These are phyloP conservation scores for Tephrocybe sp. DNA, from an alignment of 768 basidiomycete species.

Conservation along the genomic window DNA sequence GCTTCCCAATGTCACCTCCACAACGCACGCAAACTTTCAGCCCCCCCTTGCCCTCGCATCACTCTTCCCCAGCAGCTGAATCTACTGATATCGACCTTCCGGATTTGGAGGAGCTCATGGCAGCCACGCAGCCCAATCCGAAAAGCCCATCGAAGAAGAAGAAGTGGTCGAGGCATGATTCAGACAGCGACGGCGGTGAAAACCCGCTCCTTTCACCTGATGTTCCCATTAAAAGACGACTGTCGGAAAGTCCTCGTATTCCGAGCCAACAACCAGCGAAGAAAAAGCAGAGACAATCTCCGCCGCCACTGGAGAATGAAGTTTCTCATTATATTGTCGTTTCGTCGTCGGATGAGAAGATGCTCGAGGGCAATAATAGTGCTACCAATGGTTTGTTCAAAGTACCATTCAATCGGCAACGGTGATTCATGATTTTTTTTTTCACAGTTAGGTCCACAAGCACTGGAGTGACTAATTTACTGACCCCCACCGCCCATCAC, in stretches of 20 bases:
- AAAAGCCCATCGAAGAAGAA: neutral
- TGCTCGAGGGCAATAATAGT: neutral
- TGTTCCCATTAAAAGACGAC: slow-evolving; percentile 1
- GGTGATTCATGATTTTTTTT: no score
- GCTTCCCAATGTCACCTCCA: slow-evolving; percentile 16
- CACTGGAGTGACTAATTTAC: no score
- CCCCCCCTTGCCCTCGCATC: neutral
- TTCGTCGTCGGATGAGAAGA: neutral
- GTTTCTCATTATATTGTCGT: neutral
- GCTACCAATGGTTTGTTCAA: neutral
- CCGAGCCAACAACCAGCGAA: neutral
- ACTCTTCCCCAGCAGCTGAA: neutral
- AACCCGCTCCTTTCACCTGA: neutral
- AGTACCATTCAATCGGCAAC: no score
- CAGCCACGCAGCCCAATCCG: slow-evolving; percentile 3
- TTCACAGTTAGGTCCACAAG: no score
- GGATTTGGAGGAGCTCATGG: slow-evolving; percentile 4
- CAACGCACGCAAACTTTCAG: slow-evolving; percentile 2
- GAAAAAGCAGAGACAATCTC: neutral
- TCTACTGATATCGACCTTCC: slow-evolving; percentile 7
- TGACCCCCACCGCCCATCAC: no score
- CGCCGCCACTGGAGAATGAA: neutral
- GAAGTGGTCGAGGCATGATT: neutral
- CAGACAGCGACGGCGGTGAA: neutral
- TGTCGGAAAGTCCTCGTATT: neutral